phyloP scores from a whole-genome alignment of 2,329 filamentous ascomycete genomes.

The Xylariaceae sp. region DNA sequence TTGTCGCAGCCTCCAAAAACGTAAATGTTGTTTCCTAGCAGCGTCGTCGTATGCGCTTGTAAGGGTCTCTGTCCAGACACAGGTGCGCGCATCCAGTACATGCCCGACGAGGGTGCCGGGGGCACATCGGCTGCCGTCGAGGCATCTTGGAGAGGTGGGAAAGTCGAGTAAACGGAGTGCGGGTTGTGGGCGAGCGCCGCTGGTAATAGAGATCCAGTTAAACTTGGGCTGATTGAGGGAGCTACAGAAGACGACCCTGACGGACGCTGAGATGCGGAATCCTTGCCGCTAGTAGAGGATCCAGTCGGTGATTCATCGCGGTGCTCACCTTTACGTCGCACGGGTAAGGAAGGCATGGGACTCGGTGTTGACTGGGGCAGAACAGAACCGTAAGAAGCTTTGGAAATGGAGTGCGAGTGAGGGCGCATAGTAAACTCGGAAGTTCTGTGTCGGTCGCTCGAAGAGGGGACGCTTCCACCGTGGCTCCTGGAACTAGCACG shows the following conservation, averaged over 20 bases:
- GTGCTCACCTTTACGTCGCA: conserved; percentile 28
- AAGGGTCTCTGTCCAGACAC: conserved; percentile 60
- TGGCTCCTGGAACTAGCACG: conserved; percentile 58
- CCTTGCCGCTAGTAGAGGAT: conserved; percentile 30
- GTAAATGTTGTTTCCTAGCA: conserved; percentile 62
- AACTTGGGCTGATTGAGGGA: conserved; percentile 16
- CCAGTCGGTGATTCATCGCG: conserved; percentile 25
- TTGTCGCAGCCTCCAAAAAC: conserved; percentile 66
- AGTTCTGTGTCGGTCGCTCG: conserved; percentile 41
- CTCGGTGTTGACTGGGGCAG: conserved; percentile 28
- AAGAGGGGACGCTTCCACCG: conserved; percentile 11
- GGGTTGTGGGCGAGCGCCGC: conserved; percentile 25
- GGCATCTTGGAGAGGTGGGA: conserved; percentile 54
- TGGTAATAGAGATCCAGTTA: conserved; percentile 21
- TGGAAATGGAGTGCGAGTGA: conserved; percentile 47
- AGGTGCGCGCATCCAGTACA: conserved; percentile 66
- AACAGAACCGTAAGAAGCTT: conserved; percentile 29
- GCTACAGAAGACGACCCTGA: conserved; percentile 47
- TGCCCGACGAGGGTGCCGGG: conserved; percentile 60
- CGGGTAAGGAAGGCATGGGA: conserved; percentile 26
- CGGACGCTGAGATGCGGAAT: conserved; percentile 36
- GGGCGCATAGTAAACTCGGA: conserved; percentile 51
- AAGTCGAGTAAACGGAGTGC: conserved; percentile 42
- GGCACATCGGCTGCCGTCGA: conserved; percentile 54
- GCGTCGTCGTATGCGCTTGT: conserved; percentile 61